Base-by-base conservation (phyloP, 768 basidiomycete genomes). In the Trametes sanguinea region DNA sequence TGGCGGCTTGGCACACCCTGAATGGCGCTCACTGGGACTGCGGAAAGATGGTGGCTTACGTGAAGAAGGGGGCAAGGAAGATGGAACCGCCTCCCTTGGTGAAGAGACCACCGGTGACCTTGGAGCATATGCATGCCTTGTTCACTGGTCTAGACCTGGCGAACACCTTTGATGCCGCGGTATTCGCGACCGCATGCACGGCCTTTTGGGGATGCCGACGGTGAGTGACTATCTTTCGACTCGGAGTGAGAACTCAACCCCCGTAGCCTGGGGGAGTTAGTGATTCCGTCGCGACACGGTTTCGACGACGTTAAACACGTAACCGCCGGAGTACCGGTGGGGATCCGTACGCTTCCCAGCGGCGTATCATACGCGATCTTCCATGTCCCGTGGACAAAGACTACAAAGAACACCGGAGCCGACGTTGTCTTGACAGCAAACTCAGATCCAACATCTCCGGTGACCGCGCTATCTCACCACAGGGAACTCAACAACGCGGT, bases 381-480 rank as follows among this genome's bases (percentile, higher is more conserved):
- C 30, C 73, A 72, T 40, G 75, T 79, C 8, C 77, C 78, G 0
- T 76, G 74, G 71, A 73, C 75, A 0, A 78, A 79, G 57, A 74
- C 74, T 0, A 75, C 74, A 0, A 37, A 58, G 0, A 35, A 67
- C 5, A 33, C 37, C 0, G 72, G 78, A 3, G 73, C 73, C 0
- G 64, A 71, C 29, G 64, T 76, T 16, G 63, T 71, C 2, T 44
- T 76, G 22, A 73, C 71, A n/a, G 66, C 53, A 3, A 32, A 54
- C 7, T 37, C 35, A 13, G 64, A 65, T 22, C 47, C 57, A 4
- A 44, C 71, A 44, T 54, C 58, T 61, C 64, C 69, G n/a, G 35
- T 61, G 4, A 6, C 30, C 0, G 76, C 75, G 2, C 6, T 77
- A 1, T 27, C 62, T n/a, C 60, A 65, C 9, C 76, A 77, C 42